A percentile compares a stretch with the other conserved stretches of the same genome.
Evolutionary conservation across 306 rosid species (phyloP).

Genomic region (Prunus mume): DNA sequence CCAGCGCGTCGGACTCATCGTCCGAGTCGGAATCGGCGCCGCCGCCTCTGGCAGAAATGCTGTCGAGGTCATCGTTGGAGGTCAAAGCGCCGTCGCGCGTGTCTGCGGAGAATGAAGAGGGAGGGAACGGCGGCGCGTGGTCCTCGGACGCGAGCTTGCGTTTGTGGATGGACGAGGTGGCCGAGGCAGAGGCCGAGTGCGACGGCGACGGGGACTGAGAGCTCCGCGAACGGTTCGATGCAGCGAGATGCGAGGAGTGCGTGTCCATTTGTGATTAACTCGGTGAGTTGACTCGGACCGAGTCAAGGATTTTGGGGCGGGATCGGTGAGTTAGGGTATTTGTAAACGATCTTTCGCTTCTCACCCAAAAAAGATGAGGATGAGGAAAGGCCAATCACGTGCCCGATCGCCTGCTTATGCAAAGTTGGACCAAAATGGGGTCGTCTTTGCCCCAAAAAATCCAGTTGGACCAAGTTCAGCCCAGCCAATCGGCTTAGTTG

Average conservation of each 20-base stretch:
- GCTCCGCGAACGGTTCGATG: constrained; percentile 77
- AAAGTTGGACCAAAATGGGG: neutral
- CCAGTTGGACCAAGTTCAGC: neutral
- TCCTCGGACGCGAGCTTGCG: constrained; percentile 77
- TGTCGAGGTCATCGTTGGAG: constrained; percentile 90
- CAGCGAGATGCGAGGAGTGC: constrained; percentile 70
- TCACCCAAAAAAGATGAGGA: no score
- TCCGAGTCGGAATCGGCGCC: constrained; percentile 76
- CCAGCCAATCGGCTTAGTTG: neutral
- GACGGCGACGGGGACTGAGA: constrained; percentile 95
- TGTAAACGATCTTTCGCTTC: neutral
- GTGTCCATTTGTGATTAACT: constrained; percentile 50
- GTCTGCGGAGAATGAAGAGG: constrained; percentile 89
- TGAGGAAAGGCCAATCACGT: neutral
- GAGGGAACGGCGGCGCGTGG: constrained; percentile 89
- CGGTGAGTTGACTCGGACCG: constrained; percentile 9
- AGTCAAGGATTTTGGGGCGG: constrained; percentile 1
- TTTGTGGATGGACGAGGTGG: constrained; percentile 89
- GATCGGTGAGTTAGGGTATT: neutral
- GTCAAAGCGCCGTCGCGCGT: constrained; percentile 91
- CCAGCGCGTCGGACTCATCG: constrained; percentile 75
- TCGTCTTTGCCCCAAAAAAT: neutral
- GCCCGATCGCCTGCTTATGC: neutral
- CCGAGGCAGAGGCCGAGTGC: constrained; percentile 91
- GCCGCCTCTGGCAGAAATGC: constrained; percentile 88